Conservation (phyloP, 1,139 yeast genomes). For the Ogataea hybrid region DNA sequence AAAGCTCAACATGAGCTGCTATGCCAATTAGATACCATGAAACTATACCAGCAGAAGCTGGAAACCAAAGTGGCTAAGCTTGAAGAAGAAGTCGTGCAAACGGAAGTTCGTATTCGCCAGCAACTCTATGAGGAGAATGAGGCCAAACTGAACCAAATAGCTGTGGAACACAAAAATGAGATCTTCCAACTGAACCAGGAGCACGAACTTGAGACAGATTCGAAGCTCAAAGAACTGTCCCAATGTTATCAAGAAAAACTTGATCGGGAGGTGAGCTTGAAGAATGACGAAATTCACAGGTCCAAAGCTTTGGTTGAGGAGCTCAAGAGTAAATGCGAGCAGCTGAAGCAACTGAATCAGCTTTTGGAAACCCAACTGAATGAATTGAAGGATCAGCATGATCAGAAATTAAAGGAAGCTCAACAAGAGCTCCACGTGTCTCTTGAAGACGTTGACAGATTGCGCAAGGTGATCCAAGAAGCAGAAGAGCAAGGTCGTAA, state of each 20-base stretch:
- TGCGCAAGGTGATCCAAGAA: constrained; percentile 4
- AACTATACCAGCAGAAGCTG: constrained; percentile 17
- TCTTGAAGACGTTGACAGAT: constrained; percentile 2
- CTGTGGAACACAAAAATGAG: constrained; percentile 21
- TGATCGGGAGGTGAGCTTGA: constrained; percentile 9
- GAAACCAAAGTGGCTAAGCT: constrained; percentile 19
- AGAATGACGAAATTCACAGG: constrained; percentile 7
- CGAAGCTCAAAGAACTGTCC: constrained; percentile 25
- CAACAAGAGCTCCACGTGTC: constrained; percentile 8
- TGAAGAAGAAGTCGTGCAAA: constrained; percentile 22
- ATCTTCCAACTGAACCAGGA: constrained; percentile 15
- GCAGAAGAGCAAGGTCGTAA: constrained; percentile 4
- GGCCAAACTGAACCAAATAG: constrained; percentile 18
- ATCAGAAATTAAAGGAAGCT: constrained; percentile 5
- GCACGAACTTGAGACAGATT: constrained; percentile 14
- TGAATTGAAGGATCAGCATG: constrained; percentile 5
- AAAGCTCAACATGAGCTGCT: constrained; percentile 17
- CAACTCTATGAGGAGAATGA: constrained; percentile 26
- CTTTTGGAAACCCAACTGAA: constrained; percentile 6
- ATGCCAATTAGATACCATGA: constrained; percentile 24
- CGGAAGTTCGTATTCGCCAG: constrained; percentile 22
- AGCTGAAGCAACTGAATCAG: constrained; percentile 8
- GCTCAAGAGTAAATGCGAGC: constrained; percentile 8
- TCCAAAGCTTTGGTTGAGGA: constrained; percentile 11
- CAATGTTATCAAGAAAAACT: constrained; percentile 17